phyloP scores from a whole-genome alignment of 352 stramenopile species.

The Globisporangium perplexum region DNA sequence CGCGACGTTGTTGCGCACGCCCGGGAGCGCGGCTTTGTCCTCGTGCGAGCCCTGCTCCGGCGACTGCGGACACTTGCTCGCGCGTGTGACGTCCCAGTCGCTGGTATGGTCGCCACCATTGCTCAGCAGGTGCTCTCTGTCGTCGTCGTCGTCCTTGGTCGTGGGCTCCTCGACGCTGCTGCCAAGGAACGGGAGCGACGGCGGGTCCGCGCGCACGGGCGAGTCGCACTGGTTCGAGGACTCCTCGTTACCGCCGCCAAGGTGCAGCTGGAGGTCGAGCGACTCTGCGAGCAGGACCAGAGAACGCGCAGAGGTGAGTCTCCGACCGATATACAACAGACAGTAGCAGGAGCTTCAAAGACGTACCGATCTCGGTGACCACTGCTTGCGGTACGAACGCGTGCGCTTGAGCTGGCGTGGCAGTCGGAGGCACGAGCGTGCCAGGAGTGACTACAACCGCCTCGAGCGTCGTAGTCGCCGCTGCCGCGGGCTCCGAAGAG shows the following conservation, averaged over 20 bases:
- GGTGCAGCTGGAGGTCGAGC: slow-evolving; percentile 22
- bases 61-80: slow-evolving; percentile 7
- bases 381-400: not conserved
- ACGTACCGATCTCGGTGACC: slow-evolving; percentile 6
- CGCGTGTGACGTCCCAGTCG: slow-evolving; percentile 12
- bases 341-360: not conserved
- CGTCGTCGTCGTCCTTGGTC: slow-evolving; percentile 1
- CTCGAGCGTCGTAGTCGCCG: not conserved
- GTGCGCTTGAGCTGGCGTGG: not conserved
- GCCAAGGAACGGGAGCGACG: not conserved
- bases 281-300: slow-evolving; percentile 3
- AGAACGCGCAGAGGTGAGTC: not conserved
- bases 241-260: slow-evolving; percentile 5
- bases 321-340: no score
- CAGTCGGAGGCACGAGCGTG: not conserved
- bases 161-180: not conserved
- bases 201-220: slow-evolving; percentile 1
- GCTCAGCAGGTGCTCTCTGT: not conserved
- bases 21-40: slow-evolving; percentile 5
- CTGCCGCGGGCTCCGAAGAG: not conserved
- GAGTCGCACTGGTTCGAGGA: slow-evolving; percentile 56
- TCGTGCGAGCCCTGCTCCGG: slow-evolving; percentile 17
- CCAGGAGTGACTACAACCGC: not conserved
- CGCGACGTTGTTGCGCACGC: slow-evolving; percentile 19
- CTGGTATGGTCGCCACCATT: not conserved